phyloP scores from a whole-genome alignment of 441 rosid species.

The Populus tomentosa region DNA sequence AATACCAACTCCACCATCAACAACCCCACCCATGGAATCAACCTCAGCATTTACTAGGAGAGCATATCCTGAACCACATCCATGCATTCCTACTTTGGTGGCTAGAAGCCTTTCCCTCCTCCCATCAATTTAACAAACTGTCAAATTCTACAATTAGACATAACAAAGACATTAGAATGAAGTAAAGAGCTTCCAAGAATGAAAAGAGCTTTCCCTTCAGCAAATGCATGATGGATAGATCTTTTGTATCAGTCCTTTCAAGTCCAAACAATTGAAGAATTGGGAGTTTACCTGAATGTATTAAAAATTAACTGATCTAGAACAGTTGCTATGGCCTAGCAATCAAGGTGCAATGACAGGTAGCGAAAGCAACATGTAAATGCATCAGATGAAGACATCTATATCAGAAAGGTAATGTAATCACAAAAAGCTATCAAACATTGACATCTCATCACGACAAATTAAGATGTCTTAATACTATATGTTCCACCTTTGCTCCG shows the following conservation, averaged over 20 bases:
- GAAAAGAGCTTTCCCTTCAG: neutral
- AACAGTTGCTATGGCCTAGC: neutral
- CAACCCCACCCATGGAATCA: constrained; percentile 99
- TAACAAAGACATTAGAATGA: constrained; percentile 6
- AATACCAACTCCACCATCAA: constrained; percentile 89
- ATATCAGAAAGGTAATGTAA: neutral
- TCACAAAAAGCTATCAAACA: neutral
- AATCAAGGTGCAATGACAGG: neutral
- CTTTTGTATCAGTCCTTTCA: neutral
- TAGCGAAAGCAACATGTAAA: neutral
- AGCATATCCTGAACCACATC: constrained; percentile 57
- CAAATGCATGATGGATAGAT: neutral
- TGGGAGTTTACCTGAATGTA: neutral
- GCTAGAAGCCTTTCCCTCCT: constrained; percentile 33
- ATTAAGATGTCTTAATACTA: neutral
- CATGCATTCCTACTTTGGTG: constrained; percentile 65
- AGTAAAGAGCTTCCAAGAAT: neutral
- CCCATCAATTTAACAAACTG: constrained; percentile 38
- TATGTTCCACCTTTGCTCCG: neutral
- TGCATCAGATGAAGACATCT: neutral
- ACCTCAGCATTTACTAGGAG: constrained; percentile 93
- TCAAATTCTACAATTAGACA: constrained; percentile 20
- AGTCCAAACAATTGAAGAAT: neutral
- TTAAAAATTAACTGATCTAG: neutral
- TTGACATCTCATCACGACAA: neutral